Evolutionary conservation across 2,329 filamentous ascomycete genomes (phyloP).

Genomic region (Phyllosticta ampelicida): DNA sequence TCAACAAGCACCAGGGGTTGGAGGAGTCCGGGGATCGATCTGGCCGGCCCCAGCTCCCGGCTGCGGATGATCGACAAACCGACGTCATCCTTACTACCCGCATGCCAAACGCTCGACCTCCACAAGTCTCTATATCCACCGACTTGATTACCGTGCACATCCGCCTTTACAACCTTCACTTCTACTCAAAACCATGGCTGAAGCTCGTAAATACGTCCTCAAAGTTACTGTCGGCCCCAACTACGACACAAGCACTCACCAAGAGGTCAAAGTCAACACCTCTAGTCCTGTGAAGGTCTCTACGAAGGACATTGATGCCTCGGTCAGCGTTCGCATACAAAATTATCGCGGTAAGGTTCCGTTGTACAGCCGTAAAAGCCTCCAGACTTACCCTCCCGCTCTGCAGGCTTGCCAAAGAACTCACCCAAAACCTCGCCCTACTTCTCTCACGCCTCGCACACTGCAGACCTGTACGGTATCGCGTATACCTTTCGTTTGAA

Average conservation of each 20-base stretch:
- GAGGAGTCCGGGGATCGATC: too few species aligned
- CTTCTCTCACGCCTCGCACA: slow-evolving; percentile 61
- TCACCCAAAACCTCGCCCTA: slow-evolving; percentile 65
- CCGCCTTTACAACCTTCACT: background rate
- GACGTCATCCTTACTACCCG: too few species aligned
- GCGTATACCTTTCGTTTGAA: slow-evolving; percentile 69
- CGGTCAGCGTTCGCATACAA: slow-evolving; percentile 65
- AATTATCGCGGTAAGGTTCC: slow-evolving; percentile 39
- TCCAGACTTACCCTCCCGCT: background rate
- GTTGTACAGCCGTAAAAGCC: background rate
- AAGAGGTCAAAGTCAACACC: slow-evolving; percentile 65
- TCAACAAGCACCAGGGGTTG: too few species aligned
- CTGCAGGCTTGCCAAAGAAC: slow-evolving; percentile 54
- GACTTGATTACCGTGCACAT: background rate
- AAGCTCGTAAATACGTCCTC: slow-evolving; percentile 59
- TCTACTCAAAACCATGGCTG: slow-evolving; percentile 35
- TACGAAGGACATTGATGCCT: slow-evolving; percentile 52
- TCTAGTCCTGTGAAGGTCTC: slow-evolving; percentile 51
- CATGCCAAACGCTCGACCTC: too few species aligned
- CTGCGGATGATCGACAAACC: too few species aligned
- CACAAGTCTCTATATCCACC: background rate
- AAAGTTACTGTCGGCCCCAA: slow-evolving; percentile 68
- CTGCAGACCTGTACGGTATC: slow-evolving; percentile 74
- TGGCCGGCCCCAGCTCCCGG: too few species aligned
- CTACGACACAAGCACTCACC: slow-evolving; percentile 65